Conservation (phyloP, 768 basidiomycete species). For the Boletus vermiculosoides region DNA sequence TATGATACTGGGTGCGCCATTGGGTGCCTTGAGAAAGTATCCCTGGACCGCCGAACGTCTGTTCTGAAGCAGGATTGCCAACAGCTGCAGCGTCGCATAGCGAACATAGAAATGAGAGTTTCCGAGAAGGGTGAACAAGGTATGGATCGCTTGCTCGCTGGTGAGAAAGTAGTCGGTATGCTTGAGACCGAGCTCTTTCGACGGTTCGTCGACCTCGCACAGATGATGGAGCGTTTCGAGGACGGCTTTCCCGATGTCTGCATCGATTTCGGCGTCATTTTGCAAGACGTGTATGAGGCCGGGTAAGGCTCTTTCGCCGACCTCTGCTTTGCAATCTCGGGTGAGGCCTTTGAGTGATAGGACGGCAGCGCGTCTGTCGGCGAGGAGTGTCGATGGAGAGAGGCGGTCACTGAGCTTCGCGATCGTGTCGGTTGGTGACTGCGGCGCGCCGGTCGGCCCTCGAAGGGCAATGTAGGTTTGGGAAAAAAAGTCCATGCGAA, state of each 20-base stretch:
- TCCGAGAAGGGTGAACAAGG: constrained; percentile 71
- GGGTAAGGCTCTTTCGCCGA: constrained; percentile 73
- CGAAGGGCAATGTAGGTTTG: constrained; percentile 85
- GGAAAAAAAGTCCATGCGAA: constrained; percentile 75
- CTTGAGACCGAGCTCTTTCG: constrained; percentile 68
- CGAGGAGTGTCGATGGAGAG: constrained; percentile 83
- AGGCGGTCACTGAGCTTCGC: constrained; percentile 85
- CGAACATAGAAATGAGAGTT: constrained; percentile 83
- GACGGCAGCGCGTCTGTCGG: constrained; percentile 92
- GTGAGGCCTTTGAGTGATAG: constrained; percentile 89
- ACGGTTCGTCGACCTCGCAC: constrained; percentile 72
- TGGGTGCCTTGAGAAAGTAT: constrained; percentile 87
- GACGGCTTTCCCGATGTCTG: constrained; percentile 88
- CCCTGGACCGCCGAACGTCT: constrained; percentile 78
- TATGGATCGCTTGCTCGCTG: constrained; percentile 69
- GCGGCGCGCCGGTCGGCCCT: constrained; percentile 79
- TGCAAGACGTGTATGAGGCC: constrained; percentile 79
- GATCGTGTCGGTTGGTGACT: constrained; percentile 84
- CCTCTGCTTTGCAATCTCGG: constrained; percentile 88
- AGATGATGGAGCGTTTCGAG: constrained; percentile 85
- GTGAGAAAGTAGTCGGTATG: constrained; percentile 80
- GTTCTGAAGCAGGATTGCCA: constrained; percentile 78
- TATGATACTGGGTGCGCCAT: constrained; percentile 72
- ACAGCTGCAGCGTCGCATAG: constrained; percentile 78
- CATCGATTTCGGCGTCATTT: constrained; percentile 87